Conservation (phyloP, 257 asterid genomes). For the Asclepias syriaca region DNA sequence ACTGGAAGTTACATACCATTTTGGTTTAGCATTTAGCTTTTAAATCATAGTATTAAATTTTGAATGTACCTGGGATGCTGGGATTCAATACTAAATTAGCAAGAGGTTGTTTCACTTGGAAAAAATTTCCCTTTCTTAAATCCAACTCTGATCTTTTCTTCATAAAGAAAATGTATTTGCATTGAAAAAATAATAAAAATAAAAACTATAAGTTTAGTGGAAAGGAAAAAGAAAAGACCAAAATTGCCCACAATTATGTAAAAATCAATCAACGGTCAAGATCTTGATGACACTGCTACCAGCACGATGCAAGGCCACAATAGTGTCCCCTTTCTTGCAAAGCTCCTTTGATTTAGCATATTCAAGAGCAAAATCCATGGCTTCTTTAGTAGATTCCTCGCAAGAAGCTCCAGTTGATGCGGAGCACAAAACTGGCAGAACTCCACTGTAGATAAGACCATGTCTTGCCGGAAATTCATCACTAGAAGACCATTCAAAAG, state of each 20-base stretch:
- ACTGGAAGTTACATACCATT: too few species aligned
- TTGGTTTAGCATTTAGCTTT: too few species aligned
- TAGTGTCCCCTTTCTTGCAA: constrained; percentile 18
- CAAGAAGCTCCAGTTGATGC: not conserved
- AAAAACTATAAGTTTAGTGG: not conserved
- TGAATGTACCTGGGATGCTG: too few species aligned
- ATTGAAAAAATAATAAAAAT: not conserved
- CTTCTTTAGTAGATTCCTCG: not conserved
- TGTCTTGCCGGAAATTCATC: constrained; percentile 18
- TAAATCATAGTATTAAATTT: too few species aligned
- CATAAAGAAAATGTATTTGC: not conserved
- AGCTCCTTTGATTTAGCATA: constrained; percentile 13
- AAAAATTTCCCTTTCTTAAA: too few species aligned
- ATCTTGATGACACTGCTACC: constrained; percentile 11
- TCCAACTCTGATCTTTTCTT: too few species aligned
- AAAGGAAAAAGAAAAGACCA: not conserved
- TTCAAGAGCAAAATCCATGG: constrained; percentile 6
- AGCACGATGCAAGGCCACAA: constrained; percentile 18
- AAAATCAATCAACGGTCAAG: constrained; percentile 8
- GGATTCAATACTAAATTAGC: too few species aligned
- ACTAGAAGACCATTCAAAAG: constrained; percentile 12
- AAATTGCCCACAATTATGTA: not conserved
- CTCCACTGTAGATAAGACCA: constrained; percentile 22
- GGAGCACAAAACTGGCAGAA: constrained; percentile 13
- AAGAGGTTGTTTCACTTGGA: too few species aligned